Percentiles rank a stretch among this genome's conserved stretches.
phyloP scores from a whole-genome alignment of 2,329 filamentous ascomycete species.

The Fusarium burgessii region DNA sequence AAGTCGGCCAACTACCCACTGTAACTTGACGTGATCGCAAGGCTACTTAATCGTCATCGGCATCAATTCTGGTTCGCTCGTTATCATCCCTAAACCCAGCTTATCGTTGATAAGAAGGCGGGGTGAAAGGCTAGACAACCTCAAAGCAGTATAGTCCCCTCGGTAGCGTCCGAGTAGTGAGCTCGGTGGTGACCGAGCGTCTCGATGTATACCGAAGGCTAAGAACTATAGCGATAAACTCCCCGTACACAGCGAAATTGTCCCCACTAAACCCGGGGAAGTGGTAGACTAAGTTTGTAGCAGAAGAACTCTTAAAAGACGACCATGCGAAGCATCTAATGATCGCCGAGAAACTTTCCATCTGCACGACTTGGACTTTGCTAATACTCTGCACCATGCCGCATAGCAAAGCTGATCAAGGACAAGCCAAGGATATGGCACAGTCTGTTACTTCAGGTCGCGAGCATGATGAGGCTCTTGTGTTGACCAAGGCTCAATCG shows the following conservation, averaged over 20 bases:
- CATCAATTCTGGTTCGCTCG: not conserved
- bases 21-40: constrained; percentile 23
- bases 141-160: not conserved
- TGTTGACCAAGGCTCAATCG: not conserved
- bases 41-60: constrained; percentile 11
- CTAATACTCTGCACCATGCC: not conserved
- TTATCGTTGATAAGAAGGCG: not conserved
- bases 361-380: no score
- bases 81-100: not conserved
- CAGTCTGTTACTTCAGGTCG: not conserved
- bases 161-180: not conserved
- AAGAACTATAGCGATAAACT: not conserved
- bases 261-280: constrained; percentile 5
- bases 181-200: not conserved
- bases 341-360: no score
- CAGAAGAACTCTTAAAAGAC: no score
- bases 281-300: not conserved
- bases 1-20: constrained; percentile 7
- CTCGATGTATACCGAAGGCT: constrained; percentile 8
- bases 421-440: not conserved
- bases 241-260: constrained; percentile 7
- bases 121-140: not conserved
- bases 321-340: no score
- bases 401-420: not conserved
- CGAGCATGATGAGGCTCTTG: not conserved